Evolutionary conservation across 148 eudicot species (phyloP).

Genomic region (Rheum nobile): DNA sequence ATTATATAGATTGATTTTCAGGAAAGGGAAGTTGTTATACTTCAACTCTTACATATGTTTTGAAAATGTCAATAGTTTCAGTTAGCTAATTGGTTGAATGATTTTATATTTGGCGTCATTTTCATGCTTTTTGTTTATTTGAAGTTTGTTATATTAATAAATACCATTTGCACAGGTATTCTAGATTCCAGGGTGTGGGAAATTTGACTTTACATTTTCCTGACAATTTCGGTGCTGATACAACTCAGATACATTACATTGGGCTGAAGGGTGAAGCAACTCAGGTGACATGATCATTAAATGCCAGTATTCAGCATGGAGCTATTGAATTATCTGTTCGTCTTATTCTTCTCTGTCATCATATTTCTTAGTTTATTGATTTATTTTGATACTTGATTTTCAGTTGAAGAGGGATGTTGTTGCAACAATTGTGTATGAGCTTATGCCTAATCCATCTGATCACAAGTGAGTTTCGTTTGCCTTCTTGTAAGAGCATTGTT

Average conservation of each 20-base stretch:
- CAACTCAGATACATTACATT: constrained; percentile 83
- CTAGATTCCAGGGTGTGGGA: constrained; percentile 91
- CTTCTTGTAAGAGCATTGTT: neutral
- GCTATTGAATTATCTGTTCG: neutral
- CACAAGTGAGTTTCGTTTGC: constrained; percentile 67
- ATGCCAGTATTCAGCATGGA: neutral
- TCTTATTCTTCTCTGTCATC: neutral
- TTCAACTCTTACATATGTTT: neutral
- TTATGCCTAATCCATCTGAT: constrained; percentile 97
- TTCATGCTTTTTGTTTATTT: neutral
- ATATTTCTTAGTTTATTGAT: neutral
- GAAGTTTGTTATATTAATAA: neutral
- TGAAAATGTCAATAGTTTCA: neutral
- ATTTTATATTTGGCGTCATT: neutral
- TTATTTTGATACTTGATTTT: constrained; percentile 8
- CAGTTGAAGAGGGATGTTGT: constrained; percentile 97
- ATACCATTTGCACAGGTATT: constrained; percentile 44
- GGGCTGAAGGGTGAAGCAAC: constrained; percentile 99
- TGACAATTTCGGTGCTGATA: constrained; percentile 83
- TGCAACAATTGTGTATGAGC: constrained; percentile 81
- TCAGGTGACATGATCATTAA: constrained; percentile 37
- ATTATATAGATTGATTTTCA: neutral
- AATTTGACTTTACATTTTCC: constrained; percentile 93
- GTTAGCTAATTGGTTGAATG: neutral
- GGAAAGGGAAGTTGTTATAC: neutral